These are phyloP conservation scores for Firmiana major DNA, from an alignment of 345 rosid genomes.

Conservation along the genomic window DNA sequence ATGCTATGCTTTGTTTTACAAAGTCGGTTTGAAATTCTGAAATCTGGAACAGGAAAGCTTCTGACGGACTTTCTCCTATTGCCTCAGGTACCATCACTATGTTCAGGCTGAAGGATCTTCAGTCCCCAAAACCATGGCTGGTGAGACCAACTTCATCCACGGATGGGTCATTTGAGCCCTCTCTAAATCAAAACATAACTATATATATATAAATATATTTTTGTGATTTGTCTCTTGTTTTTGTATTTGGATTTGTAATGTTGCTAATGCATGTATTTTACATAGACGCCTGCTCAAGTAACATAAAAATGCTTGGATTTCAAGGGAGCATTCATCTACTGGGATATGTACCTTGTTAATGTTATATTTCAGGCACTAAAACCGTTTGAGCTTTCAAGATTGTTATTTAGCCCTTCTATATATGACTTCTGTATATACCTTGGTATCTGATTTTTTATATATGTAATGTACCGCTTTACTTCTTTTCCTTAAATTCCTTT, in stretches of 20 bases:
- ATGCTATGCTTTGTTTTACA: neutral
- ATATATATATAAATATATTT: neutral
- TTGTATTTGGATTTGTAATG: neutral
- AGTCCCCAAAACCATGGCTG: constrained; percentile 37
- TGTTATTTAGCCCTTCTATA: neutral
- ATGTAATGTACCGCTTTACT: neutral
- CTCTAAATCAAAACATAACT: neutral
- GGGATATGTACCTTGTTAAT: neutral
- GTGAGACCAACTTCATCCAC: constrained; percentile 73
- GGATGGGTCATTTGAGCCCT: constrained; percentile 66
- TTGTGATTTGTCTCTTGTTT: constrained; percentile 1
- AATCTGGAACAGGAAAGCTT: neutral
- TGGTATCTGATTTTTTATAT: too few relatives aligned
- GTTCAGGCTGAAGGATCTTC: constrained; percentile 70
- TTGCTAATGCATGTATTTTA: neutral
- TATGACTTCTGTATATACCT: neutral
- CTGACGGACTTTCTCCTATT: neutral
- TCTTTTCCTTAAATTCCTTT: neutral
- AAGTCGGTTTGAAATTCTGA: neutral
- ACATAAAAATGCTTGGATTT: neutral
- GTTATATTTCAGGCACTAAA: neutral
- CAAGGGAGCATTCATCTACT: neutral
- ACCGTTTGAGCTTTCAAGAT: neutral
- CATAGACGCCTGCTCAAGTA: neutral
- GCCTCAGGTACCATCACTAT: constrained; percentile 54